A percentile compares a stretch with the other conserved stretches of the same genome.
Conservation (phyloP, 306 rosid genomes). For the Purshia tridentata region DNA sequence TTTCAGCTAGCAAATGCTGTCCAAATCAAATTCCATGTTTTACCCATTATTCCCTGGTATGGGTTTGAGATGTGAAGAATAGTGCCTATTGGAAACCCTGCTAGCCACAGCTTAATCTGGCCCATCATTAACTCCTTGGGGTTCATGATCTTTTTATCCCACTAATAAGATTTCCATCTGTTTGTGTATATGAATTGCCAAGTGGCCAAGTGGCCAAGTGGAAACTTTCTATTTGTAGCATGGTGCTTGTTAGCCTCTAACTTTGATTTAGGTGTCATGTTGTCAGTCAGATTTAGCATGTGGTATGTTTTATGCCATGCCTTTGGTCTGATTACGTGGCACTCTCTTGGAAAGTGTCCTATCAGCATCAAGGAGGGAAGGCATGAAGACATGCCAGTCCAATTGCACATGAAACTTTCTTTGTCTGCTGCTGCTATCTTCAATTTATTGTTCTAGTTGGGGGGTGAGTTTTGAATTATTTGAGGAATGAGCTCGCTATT, state of each 20-base stretch:
- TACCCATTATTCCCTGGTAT: neutral
- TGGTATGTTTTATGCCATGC: neutral
- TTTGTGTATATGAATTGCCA: neutral
- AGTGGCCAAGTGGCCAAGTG: neutral
- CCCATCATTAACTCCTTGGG: neutral
- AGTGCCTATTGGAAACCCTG: neutral
- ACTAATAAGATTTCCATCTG: conserved; percentile 2
- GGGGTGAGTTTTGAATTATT: neutral
- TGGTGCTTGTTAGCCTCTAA: neutral
- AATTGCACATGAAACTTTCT: neutral
- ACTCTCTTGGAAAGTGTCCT: neutral
- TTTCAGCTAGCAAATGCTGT: neutral
- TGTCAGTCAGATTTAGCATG: conserved; percentile 4
- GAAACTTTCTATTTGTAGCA: neutral
- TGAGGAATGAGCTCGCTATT: neutral
- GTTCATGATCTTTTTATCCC: neutral
- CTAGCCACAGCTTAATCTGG: conserved; percentile 14
- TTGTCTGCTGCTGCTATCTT: neutral
- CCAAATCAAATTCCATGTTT: neutral
- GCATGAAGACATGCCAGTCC: neutral
- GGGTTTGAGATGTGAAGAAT: neutral
- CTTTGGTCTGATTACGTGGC: conserved; percentile 5
- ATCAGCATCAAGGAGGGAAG: conserved; percentile 20
- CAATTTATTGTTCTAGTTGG: neutral
- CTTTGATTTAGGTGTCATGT: neutral